Percentiles rank a stretch among this genome's conserved stretches.
phyloP scores from a whole-genome alignment of 139 green algal genomes.

The Edaphochlamys debaryana region DNA sequence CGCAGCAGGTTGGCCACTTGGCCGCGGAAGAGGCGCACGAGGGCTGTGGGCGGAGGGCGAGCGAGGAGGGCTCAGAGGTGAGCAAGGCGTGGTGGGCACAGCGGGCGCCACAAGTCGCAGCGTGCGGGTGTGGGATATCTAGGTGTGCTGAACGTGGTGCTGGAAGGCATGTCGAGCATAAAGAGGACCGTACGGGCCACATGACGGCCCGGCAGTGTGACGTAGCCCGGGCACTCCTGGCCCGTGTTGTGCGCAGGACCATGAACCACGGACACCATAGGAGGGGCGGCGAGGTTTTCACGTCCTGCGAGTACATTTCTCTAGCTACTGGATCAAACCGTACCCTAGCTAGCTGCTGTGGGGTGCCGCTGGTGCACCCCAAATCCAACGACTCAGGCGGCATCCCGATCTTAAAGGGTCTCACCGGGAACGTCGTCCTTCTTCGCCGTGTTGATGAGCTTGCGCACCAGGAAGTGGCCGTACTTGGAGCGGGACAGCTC shows the following conservation, averaged over 20 bases:
- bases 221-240: slow-evolving; percentile 40
- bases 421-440: slow-evolving; percentile 75
- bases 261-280: slow-evolving; percentile 60
- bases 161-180: slow-evolving; percentile 33
- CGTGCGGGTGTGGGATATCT: too few relatives aligned
- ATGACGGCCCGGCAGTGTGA: slow-evolving; percentile 51
- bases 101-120: too few relatives aligned
- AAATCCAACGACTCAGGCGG: too few relatives aligned
- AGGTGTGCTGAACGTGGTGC: too few relatives aligned
- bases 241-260: slow-evolving; percentile 64
- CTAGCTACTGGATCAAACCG: too few relatives aligned
- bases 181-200: slow-evolving; percentile 37
- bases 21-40: slow-evolving; percentile 76
- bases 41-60: slow-evolving; percentile 50
- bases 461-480: slow-evolving; percentile 84
- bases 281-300: slow-evolving; percentile 58
- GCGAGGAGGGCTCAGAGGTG: neutral
- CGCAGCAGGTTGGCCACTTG: slow-evolving; percentile 81
- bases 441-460: slow-evolving; percentile 76
- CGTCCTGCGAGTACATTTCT: too few relatives aligned
- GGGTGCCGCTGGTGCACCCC: too few relatives aligned
- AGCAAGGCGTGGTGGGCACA: too few relatives aligned
- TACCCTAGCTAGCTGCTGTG: too few relatives aligned
- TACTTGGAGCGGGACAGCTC: slow-evolving; percentile 86
- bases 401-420: too few relatives aligned